Evolutionary conservation across 2,329 filamentous ascomycete genomes (phyloP).

Genomic region (Tolypocladium nubicola): DNA sequence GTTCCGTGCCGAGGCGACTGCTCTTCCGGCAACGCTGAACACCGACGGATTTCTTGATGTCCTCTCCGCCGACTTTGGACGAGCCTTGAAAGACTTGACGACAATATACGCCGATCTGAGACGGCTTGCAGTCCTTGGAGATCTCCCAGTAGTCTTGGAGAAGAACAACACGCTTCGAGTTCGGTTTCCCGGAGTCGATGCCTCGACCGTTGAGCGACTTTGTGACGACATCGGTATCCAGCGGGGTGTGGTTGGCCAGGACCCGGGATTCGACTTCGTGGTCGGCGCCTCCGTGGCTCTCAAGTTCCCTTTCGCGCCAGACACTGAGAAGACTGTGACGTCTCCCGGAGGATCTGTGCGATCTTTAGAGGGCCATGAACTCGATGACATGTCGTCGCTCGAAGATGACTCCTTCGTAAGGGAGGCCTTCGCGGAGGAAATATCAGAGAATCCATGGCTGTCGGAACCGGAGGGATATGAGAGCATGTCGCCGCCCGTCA

Average conservation of each 20-base stretch:
- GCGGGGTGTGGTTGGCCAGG: slow-evolving; percentile 69
- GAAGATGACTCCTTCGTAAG: slow-evolving; percentile 24
- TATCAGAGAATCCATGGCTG: slow-evolving; percentile 37
- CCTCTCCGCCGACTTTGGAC: slow-evolving; percentile 78
- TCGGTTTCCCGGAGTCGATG: slow-evolving; percentile 85
- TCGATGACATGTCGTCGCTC: slow-evolving; percentile 25
- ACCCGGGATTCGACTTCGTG: slow-evolving; percentile 58
- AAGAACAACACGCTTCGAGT: slow-evolving; percentile 60
- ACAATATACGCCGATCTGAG: slow-evolving; percentile 73
- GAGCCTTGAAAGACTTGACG: slow-evolving; percentile 74
- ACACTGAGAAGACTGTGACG: slow-evolving; percentile 24
- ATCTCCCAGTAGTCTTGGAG: slow-evolving; percentile 70
- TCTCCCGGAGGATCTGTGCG: slow-evolving; percentile 38
- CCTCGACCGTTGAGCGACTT: slow-evolving; percentile 66
- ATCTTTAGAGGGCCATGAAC: slow-evolving; percentile 30
- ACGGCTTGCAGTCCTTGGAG: slow-evolving; percentile 64
- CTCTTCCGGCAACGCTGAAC: slow-evolving; percentile 55
- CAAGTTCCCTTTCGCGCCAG: slow-evolving; percentile 76
- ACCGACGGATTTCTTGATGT: slow-evolving; percentile 75
- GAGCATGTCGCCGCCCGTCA: slow-evolving; percentile 37
- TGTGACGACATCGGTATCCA: slow-evolving; percentile 82
- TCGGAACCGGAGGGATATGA: slow-evolving; percentile 37
- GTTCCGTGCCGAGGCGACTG: slow-evolving; percentile 26
- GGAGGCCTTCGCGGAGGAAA: slow-evolving; percentile 30
- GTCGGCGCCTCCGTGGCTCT: slow-evolving; percentile 65